phyloP scores from a whole-genome alignment of 2,329 filamentous ascomycete genomes.

The Dothidotthia symphoricarpi region DNA sequence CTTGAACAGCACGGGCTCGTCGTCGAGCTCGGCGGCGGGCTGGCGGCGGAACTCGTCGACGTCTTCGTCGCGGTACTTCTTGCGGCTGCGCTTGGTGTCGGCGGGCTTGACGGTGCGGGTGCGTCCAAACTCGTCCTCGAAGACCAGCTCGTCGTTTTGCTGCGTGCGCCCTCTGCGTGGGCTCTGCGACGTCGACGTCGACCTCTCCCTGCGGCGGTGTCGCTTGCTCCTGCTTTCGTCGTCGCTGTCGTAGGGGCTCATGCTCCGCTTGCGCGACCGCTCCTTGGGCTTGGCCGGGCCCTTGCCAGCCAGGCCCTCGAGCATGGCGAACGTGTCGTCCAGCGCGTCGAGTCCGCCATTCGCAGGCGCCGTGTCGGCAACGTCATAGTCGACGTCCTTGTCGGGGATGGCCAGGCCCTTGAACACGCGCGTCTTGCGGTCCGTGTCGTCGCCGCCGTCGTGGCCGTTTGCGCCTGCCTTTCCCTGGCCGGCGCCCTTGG shows the following conservation, averaged over 20 bases:
- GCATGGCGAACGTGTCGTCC: constrained; percentile 86
- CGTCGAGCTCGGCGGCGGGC: constrained; percentile 74
- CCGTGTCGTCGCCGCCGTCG: constrained; percentile 55
- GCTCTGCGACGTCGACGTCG: constrained; percentile 55
- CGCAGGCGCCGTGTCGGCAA: constrained; percentile 48
- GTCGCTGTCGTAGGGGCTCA: constrained; percentile 53
- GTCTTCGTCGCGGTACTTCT: constrained; percentile 38
- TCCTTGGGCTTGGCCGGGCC: constrained; percentile 41
- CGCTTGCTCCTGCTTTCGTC: constrained; percentile 47
- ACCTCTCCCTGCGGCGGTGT: constrained; percentile 49
- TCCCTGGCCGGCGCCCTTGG: constrained; percentile 41
- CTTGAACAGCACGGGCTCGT: constrained; percentile 77
- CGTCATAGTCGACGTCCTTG: constrained; percentile 57
- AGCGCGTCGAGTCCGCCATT: constrained; percentile 62
- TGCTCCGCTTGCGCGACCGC: constrained; percentile 58
- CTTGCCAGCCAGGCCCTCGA: constrained; percentile 71
- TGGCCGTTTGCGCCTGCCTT: constrained; percentile 42
- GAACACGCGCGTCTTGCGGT: constrained; percentile 84
- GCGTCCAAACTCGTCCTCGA: constrained; percentile 60
- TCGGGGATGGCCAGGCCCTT: constrained; percentile 86
- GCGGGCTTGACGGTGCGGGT: constrained; percentile 43
- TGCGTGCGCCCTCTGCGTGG: constrained; percentile 42
- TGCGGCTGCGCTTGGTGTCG: constrained; percentile 44
- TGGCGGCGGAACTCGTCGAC: constrained; percentile 64
- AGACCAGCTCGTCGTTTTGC: constrained; percentile 53